phyloP scores from a whole-genome alignment of 176 grass and related monocot genomes.

The Carex kokanica region DNA sequence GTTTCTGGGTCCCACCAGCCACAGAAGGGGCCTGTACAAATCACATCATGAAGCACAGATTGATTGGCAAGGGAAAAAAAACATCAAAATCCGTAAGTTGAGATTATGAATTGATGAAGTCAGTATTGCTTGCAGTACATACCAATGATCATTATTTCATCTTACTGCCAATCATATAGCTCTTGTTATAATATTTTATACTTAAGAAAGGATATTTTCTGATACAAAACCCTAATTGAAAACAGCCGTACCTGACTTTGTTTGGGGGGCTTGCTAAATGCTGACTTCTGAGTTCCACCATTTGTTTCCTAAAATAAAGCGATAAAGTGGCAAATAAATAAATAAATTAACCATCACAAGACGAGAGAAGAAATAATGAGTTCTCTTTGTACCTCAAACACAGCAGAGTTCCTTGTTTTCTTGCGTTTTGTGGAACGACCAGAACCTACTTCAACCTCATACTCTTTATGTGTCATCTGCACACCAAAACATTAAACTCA shows the following conservation, averaged over 20 bases:
- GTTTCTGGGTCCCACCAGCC: constrained; percentile 46
- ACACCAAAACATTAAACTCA: not conserved
- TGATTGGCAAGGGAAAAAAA: not conserved
- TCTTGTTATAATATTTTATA: not conserved
- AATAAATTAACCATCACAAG: constrained; percentile 9
- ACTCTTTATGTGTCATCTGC: constrained; percentile 81
- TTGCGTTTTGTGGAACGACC: constrained; percentile 87
- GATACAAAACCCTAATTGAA: not conserved
- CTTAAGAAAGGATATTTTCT: not conserved
- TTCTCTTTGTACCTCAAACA: constrained; percentile 66
- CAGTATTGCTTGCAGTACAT: not conserved
- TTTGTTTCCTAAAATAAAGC: constrained; percentile 51
- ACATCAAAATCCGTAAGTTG: not conserved
- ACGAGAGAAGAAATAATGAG: constrained; percentile 16
- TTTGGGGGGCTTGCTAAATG: constrained; percentile 42
- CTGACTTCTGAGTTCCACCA: constrained; percentile 38
- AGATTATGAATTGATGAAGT: not conserved
- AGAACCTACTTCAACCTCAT: constrained; percentile 80
- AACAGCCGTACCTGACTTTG: constrained; percentile 52
- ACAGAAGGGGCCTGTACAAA: constrained; percentile 30
- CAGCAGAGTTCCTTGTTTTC: constrained; percentile 83
- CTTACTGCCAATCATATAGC: not conserved
- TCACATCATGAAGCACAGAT: not conserved
- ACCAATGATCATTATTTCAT: not conserved
- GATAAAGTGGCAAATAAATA: constrained; percentile 14